Conservation (phyloP, 2,329 filamentous ascomycete species). For the Xylaria digitata region DNA sequence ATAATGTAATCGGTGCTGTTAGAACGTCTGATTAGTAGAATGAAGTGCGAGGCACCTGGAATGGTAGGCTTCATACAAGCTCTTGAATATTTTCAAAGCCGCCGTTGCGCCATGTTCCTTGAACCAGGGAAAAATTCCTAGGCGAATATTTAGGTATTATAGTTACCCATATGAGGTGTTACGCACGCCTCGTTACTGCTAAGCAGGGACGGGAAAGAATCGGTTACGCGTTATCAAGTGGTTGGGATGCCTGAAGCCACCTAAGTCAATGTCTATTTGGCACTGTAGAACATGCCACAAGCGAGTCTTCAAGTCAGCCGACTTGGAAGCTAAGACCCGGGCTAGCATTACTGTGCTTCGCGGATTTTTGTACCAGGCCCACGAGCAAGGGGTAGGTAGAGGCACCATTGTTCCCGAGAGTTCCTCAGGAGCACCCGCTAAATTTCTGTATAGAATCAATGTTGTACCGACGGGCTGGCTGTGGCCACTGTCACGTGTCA, state of each 20-base stretch:
- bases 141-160: not conserved
- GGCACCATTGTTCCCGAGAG: not conserved
- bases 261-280: not conserved
- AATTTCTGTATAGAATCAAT: not conserved
- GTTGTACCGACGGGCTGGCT: not conserved
- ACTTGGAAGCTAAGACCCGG: not conserved
- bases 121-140: not conserved
- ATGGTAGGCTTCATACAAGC: not conserved
- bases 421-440: not conserved
- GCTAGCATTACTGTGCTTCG: not conserved
- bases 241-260: conserved; percentile 18
- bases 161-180: conserved; percentile 2
- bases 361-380: not conserved
- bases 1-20: not conserved
- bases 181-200: not conserved
- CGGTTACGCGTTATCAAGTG: conserved; percentile 3
- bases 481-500: not conserved
- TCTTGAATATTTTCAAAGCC: not conserved
- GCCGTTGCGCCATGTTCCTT: not conserved
- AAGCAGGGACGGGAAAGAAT: conserved; percentile 11
- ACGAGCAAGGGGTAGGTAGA: not conserved
- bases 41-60: not conserved
- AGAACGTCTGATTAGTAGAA: not conserved
- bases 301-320: conserved; percentile 2
- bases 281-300: conserved; percentile 16